Evolutionary conservation across 495 filamentous ascomycete genomes (phyloP).

Genomic region (Tuber melanosporum): DNA sequence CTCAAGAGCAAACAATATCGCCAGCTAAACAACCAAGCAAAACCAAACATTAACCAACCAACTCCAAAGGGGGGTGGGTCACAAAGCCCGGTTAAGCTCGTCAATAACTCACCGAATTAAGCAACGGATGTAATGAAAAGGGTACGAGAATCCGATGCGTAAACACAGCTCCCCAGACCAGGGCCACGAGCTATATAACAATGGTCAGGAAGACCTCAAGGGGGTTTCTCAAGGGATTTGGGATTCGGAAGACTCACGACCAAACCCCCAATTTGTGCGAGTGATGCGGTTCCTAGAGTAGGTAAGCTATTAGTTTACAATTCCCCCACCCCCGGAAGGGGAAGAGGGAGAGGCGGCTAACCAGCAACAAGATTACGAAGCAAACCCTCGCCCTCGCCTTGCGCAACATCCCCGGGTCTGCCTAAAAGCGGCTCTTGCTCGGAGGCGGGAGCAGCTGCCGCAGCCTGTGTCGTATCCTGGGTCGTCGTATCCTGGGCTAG

Average conservation of each 20-base stretch:
- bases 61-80: not conserved
- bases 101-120: constrained; percentile 53
- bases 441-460: constrained; percentile 21
- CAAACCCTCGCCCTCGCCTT: constrained; percentile 57
- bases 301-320: constrained; percentile 15
- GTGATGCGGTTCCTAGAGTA: constrained; percentile 56
- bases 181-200: constrained; percentile 56
- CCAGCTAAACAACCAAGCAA: constrained; percentile 39
- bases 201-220: constrained; percentile 24
- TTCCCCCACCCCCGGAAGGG: not conserved
- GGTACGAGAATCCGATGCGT: constrained; percentile 54
- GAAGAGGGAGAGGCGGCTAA: constrained; percentile 42
- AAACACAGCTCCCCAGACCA: constrained; percentile 70
- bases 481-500: not conserved
- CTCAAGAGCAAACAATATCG: constrained; percentile 66
- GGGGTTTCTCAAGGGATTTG: not conserved
- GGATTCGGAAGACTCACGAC: constrained; percentile 48
- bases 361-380: constrained; percentile 70
- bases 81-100: constrained; percentile 29
- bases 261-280: constrained; percentile 63
- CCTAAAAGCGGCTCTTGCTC: constrained; percentile 78
- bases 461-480: constrained; percentile 6
- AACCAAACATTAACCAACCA: not conserved
- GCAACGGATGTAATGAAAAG: constrained; percentile 81
- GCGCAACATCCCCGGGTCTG: constrained; percentile 62